A percentile compares a stretch with the other conserved stretches of the same genome.
Conservation (phyloP, 345 rosid species). For the Capsella bursapastoris region DNA sequence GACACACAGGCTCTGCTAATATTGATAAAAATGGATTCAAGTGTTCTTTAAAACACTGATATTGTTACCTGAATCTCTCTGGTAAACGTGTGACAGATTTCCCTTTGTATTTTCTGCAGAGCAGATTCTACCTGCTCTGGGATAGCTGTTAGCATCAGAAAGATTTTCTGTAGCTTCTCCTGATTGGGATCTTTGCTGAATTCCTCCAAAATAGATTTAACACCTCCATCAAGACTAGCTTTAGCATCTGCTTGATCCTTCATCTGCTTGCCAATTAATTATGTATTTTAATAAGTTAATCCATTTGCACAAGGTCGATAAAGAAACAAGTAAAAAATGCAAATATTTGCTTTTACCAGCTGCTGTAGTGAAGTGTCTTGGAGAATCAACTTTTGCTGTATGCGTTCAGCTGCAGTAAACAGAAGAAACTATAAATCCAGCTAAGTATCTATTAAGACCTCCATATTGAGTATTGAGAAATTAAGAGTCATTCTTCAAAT, state of each 20-base stretch:
- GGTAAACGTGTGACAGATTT: conserved; percentile 54
- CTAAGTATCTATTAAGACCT: conserved; percentile 8
- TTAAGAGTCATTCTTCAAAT: conserved; percentile 3
- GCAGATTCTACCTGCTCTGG: conserved; percentile 65
- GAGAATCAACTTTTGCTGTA: conserved; percentile 65
- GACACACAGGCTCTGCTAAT: conserved; percentile 8
- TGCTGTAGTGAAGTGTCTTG: conserved; percentile 66
- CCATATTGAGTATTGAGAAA: conserved; percentile 10
- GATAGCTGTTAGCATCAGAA: conserved; percentile 53
- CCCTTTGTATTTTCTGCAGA: conserved; percentile 56
- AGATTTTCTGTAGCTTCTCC: conserved; percentile 61
- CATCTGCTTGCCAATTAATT: conserved; percentile 52
- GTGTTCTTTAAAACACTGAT: neutral
- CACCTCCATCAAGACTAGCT: conserved; percentile 59
- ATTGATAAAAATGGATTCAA: neutral
- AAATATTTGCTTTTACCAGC: conserved; percentile 57
- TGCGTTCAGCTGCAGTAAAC: conserved; percentile 68
- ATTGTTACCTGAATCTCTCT: conserved; percentile 67
- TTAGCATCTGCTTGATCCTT: conserved; percentile 72
- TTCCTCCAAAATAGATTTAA: conserved; percentile 70
- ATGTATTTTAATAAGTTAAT: conserved; percentile 31
- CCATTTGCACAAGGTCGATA: conserved; percentile 22
- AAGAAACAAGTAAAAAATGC: conserved; percentile 24
- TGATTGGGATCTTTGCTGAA: conserved; percentile 51
- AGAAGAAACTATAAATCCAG: conserved; percentile 22